phyloP scores from a whole-genome alignment of 2,329 filamentous ascomycete species.

The Beauveria scarabaeidicola region DNA sequence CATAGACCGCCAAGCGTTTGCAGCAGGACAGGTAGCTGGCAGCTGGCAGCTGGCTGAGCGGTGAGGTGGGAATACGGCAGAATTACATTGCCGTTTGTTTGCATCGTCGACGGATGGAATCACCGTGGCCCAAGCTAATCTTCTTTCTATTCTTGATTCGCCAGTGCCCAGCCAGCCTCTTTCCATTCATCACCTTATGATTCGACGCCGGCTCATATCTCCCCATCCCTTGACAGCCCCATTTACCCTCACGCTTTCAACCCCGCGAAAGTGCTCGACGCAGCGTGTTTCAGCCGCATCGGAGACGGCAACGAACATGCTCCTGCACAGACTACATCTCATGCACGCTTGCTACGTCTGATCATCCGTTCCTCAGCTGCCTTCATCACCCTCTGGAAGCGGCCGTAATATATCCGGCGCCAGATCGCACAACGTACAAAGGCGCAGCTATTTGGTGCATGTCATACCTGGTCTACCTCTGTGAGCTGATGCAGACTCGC shows the following conservation, averaged over 20 bases:
- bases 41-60: background rate
- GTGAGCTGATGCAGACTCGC: background rate
- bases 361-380: constrained; percentile 6
- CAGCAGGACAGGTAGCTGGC: background rate
- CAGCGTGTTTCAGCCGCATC: constrained; percentile 3
- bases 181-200: background rate
- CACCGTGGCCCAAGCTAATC: too few relatives aligned
- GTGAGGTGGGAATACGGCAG: background rate
- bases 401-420: background rate
- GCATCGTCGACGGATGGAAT: too few relatives aligned
- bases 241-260: background rate
- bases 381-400: background rate
- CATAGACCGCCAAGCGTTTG: background rate
- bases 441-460: background rate
- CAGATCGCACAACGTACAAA: background rate
- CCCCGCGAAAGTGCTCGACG: background rate
- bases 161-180: background rate
- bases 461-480: background rate
- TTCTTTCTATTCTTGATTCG: background rate
- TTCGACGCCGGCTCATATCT: background rate
- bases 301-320: background rate
- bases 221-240: background rate
- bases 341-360: constrained; percentile 4
- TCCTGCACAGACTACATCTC: background rate
- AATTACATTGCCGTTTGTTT: background rate